A percentile compares a stretch with the other conserved stretches of the same genome.
These are phyloP conservation scores for Coprinopsis marcescibilis DNA, from an alignment of 768 basidiomycete species.

Conservation along the genomic window DNA sequence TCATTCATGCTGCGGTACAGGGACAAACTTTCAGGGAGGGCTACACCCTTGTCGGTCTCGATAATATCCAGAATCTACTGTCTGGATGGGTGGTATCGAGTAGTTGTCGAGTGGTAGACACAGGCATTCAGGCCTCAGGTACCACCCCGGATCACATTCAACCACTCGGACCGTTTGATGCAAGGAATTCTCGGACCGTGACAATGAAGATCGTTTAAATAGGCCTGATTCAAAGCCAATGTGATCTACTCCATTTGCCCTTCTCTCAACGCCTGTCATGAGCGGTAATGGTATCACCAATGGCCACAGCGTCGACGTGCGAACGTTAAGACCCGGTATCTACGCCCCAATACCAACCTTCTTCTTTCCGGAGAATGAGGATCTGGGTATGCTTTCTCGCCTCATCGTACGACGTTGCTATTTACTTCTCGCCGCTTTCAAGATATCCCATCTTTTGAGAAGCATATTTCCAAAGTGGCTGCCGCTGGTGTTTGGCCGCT, in stretches of 20 bases:
- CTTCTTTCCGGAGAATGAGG: constrained; percentile 69
- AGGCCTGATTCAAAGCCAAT: background rate
- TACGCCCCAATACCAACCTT: constrained; percentile 87
- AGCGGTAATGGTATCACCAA: constrained; percentile 17
- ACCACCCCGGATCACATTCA: too few relatives aligned
- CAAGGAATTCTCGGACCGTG: background rate
- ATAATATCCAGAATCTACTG: too few relatives aligned
- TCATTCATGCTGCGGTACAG: too few relatives aligned
- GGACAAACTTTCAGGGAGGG: too few relatives aligned
- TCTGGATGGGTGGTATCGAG: too few relatives aligned
- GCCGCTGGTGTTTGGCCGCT: constrained; percentile 65
- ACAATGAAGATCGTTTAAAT: constrained; percentile 6
- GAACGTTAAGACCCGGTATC: constrained; percentile 68
- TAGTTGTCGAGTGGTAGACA: too few relatives aligned
- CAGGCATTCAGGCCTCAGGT: too few relatives aligned
- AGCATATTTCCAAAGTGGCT: constrained; percentile 61
- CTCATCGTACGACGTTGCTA: background rate
- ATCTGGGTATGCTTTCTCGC: constrained; percentile 54
- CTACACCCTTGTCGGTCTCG: too few relatives aligned
- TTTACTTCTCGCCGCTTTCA: background rate
- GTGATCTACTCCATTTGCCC: constrained; percentile 5
- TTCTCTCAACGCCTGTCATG: constrained; percentile 1
- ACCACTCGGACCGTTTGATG: background rate
- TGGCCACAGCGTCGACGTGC: constrained; percentile 27
- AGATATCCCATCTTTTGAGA: constrained; percentile 65